Percentiles rank a stretch among this genome's conserved stretches.
phyloP scores from a whole-genome alignment of 148 eudicot genomes.

The Diospyros lotus region DNA sequence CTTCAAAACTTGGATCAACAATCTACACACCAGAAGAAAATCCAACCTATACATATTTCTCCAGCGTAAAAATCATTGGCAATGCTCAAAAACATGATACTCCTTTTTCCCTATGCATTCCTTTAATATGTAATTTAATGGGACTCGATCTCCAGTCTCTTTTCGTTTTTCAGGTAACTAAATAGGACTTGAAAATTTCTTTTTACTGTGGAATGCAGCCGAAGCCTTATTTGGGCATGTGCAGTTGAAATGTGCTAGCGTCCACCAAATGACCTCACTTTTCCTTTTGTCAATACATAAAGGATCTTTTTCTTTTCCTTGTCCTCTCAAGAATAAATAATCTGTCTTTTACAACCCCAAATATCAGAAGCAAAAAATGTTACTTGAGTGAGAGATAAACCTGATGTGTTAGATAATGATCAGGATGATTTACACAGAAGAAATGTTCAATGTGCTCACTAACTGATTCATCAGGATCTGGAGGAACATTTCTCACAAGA shows the following conservation, averaged over 20 bases:
- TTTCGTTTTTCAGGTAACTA: too few relatives aligned
- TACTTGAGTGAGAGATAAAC: constrained; percentile 29
- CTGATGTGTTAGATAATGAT: constrained; percentile 87
- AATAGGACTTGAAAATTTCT: too few relatives aligned
- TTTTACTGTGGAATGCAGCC: too few relatives aligned
- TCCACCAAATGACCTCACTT: too few relatives aligned
- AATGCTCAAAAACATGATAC: neutral
- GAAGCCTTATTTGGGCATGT: too few relatives aligned
- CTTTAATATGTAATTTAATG: too few relatives aligned
- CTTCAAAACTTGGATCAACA: neutral
- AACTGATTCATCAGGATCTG: constrained; percentile 91
- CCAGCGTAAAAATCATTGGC: neutral
- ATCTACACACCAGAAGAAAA: neutral
- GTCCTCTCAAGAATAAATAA: neutral
- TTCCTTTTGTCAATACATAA: too few relatives aligned
- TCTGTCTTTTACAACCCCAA: neutral
- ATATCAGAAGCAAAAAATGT: neutral
- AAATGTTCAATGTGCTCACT: constrained; percentile 95
- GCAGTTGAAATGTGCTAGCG: too few relatives aligned
- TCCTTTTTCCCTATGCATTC: neutral
- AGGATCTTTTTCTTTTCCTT: too few relatives aligned
- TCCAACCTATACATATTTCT: constrained; percentile 1
- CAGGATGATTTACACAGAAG: constrained; percentile 92
- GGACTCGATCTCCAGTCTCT: too few relatives aligned
- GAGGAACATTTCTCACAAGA: constrained; percentile 91